phyloP scores from a whole-genome alignment of 2,329 filamentous ascomycete genomes.

The Furcasterigmium furcatum region DNA sequence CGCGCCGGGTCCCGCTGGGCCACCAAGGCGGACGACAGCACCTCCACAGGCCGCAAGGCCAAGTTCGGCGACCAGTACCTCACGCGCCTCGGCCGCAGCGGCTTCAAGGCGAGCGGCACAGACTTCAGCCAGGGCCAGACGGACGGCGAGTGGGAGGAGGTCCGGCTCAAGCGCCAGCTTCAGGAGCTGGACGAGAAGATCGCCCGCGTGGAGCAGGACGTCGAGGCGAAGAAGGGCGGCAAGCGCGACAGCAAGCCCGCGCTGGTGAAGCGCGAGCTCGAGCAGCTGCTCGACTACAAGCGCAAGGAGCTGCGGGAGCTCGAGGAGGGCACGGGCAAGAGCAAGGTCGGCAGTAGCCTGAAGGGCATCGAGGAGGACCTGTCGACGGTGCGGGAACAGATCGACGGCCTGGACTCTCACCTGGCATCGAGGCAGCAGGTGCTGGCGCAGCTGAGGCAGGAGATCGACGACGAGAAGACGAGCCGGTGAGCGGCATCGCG shows the following conservation, averaged over 20 bases:
- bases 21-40: conserved; percentile 73
- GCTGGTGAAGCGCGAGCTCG: conserved; percentile 88
- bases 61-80: conserved; percentile 98
- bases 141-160: conserved; percentile 92
- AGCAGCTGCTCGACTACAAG: conserved; percentile 95
- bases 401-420: conserved; percentile 85
- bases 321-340: conserved; percentile 68
- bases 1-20: conserved; percentile 73
- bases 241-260: conserved; percentile 79
- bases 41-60: conserved; percentile 82
- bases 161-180: conserved; percentile 88
- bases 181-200: conserved; percentile 87
- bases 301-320: conserved; percentile 71
- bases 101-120: conserved; percentile 79
- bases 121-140: conserved; percentile 79
- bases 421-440: conserved; percentile 71
- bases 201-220: conserved; percentile 72
- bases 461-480: conserved; percentile 84
- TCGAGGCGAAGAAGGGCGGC: conserved; percentile 59
- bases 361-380: conserved; percentile 83
- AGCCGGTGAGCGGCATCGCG: conserved; percentile 34
- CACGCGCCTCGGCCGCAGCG: conserved; percentile 80
- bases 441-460: conserved; percentile 70
- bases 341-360: conserved; percentile 66
- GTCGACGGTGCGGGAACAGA: conserved; percentile 86